Conservation (phyloP, 2,329 filamentous ascomycete species). For the Alternaria novae-zelandiae region DNA sequence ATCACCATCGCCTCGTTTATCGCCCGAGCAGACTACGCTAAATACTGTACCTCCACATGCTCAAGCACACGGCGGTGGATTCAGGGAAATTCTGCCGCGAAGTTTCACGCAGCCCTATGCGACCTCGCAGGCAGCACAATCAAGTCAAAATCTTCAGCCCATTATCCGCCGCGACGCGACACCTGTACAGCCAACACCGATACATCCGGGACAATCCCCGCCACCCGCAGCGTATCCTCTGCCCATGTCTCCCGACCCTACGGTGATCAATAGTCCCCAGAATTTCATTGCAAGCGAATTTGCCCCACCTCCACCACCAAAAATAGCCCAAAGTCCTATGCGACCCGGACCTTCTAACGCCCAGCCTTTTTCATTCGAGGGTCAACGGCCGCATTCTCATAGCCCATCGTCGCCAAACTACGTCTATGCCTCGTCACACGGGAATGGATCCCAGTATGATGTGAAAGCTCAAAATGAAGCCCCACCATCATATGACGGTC, state of each 20-base stretch:
- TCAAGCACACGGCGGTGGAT: conserved; percentile 34
- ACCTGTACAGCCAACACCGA: conserved; percentile 29
- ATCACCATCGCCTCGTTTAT: conserved; percentile 40
- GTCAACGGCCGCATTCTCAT: conserved; percentile 19
- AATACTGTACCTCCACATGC: conserved; percentile 14
- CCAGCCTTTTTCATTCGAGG: conserved; percentile 13
- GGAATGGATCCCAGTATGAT: conserved; percentile 25
- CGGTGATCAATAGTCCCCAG: conserved; percentile 24
- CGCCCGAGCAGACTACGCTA: conserved; percentile 28
- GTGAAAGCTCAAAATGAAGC: conserved; percentile 36
- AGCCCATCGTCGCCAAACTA: conserved; percentile 13
- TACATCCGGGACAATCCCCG: conserved; percentile 24
- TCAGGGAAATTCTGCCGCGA: conserved; percentile 44
- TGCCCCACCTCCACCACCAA: conserved; percentile 31
- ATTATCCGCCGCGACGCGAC: conserved; percentile 16
- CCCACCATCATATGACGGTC: conserved; percentile 44
- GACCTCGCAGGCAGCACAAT: conserved; percentile 16
- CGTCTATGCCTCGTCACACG: conserved; percentile 8
- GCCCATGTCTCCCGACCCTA: conserved; percentile 32
- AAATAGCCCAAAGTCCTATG: conserved; percentile 33
- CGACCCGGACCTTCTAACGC: conserved; percentile 11
- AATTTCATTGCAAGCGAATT: conserved; percentile 27
- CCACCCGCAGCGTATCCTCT: conserved; percentile 36
- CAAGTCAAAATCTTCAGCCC: conserved; percentile 14
- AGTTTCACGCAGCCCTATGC: conserved; percentile 37